Evolutionary conservation across 2,329 filamentous ascomycete species (phyloP).

Genomic region (Pleoardoris graminearum): DNA sequence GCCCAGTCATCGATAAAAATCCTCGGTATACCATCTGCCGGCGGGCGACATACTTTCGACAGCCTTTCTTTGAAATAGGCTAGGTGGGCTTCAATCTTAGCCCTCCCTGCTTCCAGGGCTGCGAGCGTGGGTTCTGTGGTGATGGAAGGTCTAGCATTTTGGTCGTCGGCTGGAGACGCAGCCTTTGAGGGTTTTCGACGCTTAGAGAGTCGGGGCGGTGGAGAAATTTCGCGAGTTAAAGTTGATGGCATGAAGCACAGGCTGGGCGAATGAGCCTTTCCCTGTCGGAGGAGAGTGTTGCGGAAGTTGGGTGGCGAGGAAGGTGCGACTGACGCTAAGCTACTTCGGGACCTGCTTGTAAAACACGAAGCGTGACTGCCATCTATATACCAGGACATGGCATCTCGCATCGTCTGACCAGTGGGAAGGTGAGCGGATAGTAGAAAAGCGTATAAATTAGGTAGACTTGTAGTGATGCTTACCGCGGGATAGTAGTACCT

Average conservation of each 20-base stretch:
- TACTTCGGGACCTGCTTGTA: too few relatives aligned
- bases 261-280: too few relatives aligned
- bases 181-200: constrained; percentile 14
- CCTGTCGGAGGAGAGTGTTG: too few relatives aligned
- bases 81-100: constrained; percentile 54
- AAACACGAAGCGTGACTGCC: too few relatives aligned
- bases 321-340: too few relatives aligned
- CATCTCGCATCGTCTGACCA: too few relatives aligned
- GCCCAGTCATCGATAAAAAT: constrained; percentile 50
- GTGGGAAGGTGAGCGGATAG: too few relatives aligned
- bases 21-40: constrained; percentile 27
- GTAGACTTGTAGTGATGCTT: too few relatives aligned
- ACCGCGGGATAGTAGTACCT: too few relatives aligned
- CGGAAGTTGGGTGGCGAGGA: too few relatives aligned
- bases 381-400: too few relatives aligned
- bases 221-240: constrained; percentile 4
- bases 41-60: constrained; percentile 29
- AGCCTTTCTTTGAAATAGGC: constrained; percentile 53
- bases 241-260: constrained; percentile 8
- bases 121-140: constrained; percentile 36
- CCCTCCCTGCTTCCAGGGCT: constrained; percentile 57
- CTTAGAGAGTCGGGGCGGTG: constrained; percentile 25
- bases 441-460: too few relatives aligned
- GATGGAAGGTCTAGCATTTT: not conserved
- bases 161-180: not conserved